Evolutionary conservation across 805 yeast genomes (phyloP).

Genomic region (Sugiyamaella boreocaroliniensis): DNA sequence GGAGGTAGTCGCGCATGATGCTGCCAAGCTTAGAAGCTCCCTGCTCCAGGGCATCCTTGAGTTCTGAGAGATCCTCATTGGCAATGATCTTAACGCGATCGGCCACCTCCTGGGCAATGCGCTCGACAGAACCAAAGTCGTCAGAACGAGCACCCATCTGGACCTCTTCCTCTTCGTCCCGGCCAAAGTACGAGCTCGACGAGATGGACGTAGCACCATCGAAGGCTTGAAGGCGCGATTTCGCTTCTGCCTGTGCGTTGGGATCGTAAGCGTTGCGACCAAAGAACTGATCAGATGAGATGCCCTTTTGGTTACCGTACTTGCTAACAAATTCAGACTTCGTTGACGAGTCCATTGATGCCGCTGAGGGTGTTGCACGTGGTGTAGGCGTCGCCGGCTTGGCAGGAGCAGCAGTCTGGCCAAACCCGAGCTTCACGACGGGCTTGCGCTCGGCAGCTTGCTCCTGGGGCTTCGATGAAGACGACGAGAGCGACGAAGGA

Average conservation of each 20-base stretch:
- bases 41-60: constrained; percentile 86
- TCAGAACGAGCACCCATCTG: constrained; percentile 27
- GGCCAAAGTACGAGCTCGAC: constrained; percentile 87
- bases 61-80: constrained; percentile 81
- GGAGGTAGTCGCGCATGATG: constrained; percentile 77
- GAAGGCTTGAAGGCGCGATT: constrained; percentile 70
- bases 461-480: neutral
- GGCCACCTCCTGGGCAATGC: constrained; percentile 55
- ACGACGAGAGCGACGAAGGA: neutral
- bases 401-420: constrained; percentile 52
- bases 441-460: constrained; percentile 1
- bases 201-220: constrained; percentile 87
- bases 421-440: constrained; percentile 60
- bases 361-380: constrained; percentile 5
- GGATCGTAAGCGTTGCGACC: constrained; percentile 84
- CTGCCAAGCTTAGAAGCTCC: constrained; percentile 89
- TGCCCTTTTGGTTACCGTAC: constrained; percentile 86
- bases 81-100: constrained; percentile 65
- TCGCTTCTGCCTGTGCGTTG: constrained; percentile 71
- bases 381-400: constrained; percentile 11
- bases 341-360: constrained; percentile 13
- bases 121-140: constrained; percentile 41
- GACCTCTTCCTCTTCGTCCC: constrained; percentile 49
- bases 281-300: constrained; percentile 90
- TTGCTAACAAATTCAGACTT: constrained; percentile 37